These are phyloP conservation scores for Jamesozyma spencerorum DNA, from an alignment of 805 yeast species.

Conservation along the genomic window DNA sequence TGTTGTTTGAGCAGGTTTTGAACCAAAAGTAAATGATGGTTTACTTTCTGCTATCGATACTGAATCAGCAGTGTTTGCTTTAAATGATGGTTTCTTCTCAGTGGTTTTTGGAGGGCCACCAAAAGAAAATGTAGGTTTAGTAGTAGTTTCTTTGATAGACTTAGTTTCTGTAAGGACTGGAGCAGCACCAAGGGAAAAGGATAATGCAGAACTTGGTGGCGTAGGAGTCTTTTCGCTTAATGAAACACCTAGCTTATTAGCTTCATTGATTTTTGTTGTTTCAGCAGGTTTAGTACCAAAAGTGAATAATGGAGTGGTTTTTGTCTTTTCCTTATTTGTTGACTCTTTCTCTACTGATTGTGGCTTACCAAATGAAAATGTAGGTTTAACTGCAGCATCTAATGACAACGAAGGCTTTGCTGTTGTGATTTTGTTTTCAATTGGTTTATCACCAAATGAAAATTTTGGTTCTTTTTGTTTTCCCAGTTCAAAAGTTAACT, in stretches of 20 bases:
- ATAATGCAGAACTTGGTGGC: slow-evolving; percentile 4
- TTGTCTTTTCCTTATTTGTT: too few relatives aligned
- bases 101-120: neutral
- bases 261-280: neutral
- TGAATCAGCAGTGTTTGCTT: slow-evolving; percentile 1
- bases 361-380: slow-evolving; percentile 3
- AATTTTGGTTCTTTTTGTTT: too few relatives aligned
- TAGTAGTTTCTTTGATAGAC: neutral
- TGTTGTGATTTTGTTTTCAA: neutral
- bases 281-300: slow-evolving; percentile 2
- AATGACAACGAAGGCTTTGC: too few relatives aligned
- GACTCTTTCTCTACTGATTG: too few relatives aligned
- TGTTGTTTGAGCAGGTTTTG: neutral
- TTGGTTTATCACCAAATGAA: neutral
- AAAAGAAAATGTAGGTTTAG: neutral
- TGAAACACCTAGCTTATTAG: slow-evolving; percentile 5
- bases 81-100: slow-evolving; percentile 6
- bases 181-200: slow-evolving; percentile 7
- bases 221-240: neutral
- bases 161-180: neutral
- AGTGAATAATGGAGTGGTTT: slow-evolving; percentile 3
- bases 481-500: neutral
- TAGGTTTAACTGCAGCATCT: too few relatives aligned
- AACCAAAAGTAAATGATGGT: slow-evolving; percentile 12
- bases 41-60: neutral